Percentiles rank a stretch among this genome's conserved stretches.
Conservation (phyloP, 805 yeast genomes). For the Starmerella bombicola region DNA sequence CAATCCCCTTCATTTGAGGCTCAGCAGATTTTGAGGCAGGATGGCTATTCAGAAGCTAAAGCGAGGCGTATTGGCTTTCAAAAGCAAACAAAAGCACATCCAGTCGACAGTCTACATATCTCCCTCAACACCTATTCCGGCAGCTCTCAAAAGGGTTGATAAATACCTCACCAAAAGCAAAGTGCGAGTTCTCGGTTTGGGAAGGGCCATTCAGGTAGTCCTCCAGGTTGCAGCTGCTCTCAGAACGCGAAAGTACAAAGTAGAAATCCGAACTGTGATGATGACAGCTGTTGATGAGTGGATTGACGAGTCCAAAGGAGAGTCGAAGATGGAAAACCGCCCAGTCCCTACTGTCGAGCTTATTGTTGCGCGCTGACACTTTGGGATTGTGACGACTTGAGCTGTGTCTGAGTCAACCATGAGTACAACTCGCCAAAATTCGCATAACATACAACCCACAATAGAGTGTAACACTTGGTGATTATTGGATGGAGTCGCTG, state of each 20-base stretch:
- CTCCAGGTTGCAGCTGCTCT: conserved; percentile 51
- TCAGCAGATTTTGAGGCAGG: no score
- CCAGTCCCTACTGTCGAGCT: conserved; percentile 36
- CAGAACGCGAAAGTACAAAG: conserved; percentile 37
- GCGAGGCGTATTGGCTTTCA: conserved; percentile 11
- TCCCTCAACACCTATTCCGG: conserved; percentile 54
- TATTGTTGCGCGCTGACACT: no score
- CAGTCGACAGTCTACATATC: conserved; percentile 39
- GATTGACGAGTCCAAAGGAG: conserved; percentile 24
- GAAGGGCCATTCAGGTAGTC: conserved; percentile 53
- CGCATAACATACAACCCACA: no score
- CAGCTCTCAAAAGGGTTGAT: conserved; percentile 55
- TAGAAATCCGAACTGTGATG: conserved; percentile 53
- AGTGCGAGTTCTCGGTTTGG: conserved; percentile 62
- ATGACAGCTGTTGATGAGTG: conserved; percentile 65
- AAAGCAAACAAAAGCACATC: conserved; percentile 3
- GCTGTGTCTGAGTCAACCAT: no score
- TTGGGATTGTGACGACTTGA: no score
- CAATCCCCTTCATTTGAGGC: no score
- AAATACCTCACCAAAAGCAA: conserved; percentile 39
- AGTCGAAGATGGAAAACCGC: conserved; percentile 30
- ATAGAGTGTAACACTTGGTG: no score
- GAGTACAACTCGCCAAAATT: no score
- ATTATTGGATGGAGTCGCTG: no score
- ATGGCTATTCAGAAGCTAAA: conserved; percentile 11